Evolutionary conservation across 805 yeast genomes (phyloP), one percentile per base, ranked within the genome.

Genomic region (Isabelozyma gotoi): DNA sequence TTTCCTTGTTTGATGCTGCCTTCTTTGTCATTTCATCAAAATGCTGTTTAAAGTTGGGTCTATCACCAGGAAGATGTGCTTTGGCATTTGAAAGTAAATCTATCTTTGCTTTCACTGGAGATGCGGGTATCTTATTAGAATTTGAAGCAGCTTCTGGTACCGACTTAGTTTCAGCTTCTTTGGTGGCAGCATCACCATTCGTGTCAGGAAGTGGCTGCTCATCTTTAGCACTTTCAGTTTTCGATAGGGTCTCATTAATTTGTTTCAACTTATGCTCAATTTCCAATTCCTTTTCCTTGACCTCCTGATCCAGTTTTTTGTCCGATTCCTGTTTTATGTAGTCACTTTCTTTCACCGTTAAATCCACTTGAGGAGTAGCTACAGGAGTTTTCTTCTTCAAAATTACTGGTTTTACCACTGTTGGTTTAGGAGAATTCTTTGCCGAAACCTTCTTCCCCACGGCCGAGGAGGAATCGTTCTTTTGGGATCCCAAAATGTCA

Each of bases 31-130:
- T 49, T 27, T 65, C 68, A 38, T 47, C 55, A 37, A 63, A 55
- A 38, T 61, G 62, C 46, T 63, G 55, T 41, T 62, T 65, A 52
- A 65, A 65, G 43, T 66, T 54, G 2, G 69, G 70, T 27, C 69
- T 46, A 19, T 60, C 63, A 12, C 50, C 55, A 4, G 39, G 18
- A 11, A 12, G 20, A 24, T 36, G 19, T 20, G 39, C 14, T 20
- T 36, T n/a, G 4, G 39, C 18, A 19, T 6, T 36, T 7, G 17
- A 12, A 20, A 20, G 39, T 20, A 20, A 11, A 36, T 36, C 39
- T 3, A 36, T 14, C 6, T 21, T 20, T 11, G 39, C 18, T 20
- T 20, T 18, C 20, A 34, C 5, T 11, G 20, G 20, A 16, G n/a
- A 18, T 12, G 34, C 14, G 7, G 15, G 6, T 31, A n/a, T 31